phyloP scores from a whole-genome alignment of 2,329 filamentous ascomycete species.

The Ophiocordyceps camponoti-leonardi region DNA sequence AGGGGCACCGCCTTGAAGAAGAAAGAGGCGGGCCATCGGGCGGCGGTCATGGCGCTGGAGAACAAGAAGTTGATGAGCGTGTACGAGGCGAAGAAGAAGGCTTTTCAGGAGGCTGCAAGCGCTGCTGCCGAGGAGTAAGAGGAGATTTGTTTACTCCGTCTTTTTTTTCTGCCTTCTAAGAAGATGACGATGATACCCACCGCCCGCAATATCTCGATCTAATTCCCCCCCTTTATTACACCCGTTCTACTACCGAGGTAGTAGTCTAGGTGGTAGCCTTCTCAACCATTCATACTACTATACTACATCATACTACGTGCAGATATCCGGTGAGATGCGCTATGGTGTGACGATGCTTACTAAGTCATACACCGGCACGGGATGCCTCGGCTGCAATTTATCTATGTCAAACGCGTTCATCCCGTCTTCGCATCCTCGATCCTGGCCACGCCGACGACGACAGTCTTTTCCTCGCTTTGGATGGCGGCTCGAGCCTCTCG shows the following conservation, averaged over 20 bases:
- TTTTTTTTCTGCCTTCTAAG: background rate
- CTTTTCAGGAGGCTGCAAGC: slow-evolving; percentile 16
- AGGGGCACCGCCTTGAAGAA: slow-evolving; percentile 48
- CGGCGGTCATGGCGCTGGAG: slow-evolving; percentile 44
- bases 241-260: slow-evolving; percentile 36
- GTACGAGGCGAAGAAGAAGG: slow-evolving; percentile 29
- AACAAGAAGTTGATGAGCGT: slow-evolving; percentile 46
- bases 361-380: background rate
- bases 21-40: slow-evolving; percentile 50
- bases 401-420: background rate
- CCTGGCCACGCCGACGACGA: background rate
- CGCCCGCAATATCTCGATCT: background rate
- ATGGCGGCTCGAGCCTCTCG: background rate
- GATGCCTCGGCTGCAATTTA: background rate
- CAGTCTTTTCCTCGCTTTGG: background rate
- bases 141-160: background rate
- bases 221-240: background rate
- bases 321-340: too few relatives aligned
- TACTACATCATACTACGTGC: too few relatives aligned
- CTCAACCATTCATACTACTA: too few relatives aligned
- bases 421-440: background rate
- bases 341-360: background rate
- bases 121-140: slow-evolving; percentile 4
- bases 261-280: background rate
- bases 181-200: background rate